phyloP scores from a whole-genome alignment of 148 eudicot genomes.

The Chenopodium suecicum region DNA sequence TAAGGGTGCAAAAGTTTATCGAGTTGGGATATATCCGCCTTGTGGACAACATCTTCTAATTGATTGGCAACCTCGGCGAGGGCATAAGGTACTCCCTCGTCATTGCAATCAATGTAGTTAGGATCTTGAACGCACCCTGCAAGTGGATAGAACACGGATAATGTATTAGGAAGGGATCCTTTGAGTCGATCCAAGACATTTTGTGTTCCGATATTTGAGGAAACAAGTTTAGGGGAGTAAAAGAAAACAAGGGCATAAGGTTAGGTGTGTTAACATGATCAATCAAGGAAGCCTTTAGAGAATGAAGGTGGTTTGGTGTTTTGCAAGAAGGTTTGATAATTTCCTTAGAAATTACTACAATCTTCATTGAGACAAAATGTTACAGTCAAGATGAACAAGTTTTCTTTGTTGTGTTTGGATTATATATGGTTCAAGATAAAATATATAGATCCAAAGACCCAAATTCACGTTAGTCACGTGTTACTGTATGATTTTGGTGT shows the following conservation, averaged over 20 bases:
- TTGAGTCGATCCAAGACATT: background rate
- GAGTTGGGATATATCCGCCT: background rate
- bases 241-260: constrained; percentile 18
- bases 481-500: too few relatives aligned
- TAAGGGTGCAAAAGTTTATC: constrained; percentile 9
- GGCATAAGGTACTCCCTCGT: constrained; percentile 28
- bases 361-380: too few relatives aligned
- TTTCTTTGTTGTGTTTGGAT: too few relatives aligned
- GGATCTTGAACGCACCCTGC: constrained; percentile 31
- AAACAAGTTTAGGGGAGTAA: background rate
- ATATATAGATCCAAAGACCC: too few relatives aligned
- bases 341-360: background rate
- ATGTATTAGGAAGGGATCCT: constrained; percentile 17
- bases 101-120: constrained; percentile 27
- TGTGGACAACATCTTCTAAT: constrained; percentile 11
- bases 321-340: background rate
- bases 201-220: background rate
- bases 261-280: background rate
- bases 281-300: background rate
- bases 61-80: background rate
- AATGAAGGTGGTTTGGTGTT: constrained; percentile 3
- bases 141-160: constrained; percentile 37
- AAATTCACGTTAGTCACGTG: too few relatives aligned
- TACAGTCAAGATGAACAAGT: background rate
- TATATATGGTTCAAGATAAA: too few relatives aligned